phyloP scores from a whole-genome alignment of 2,329 filamentous ascomycete species.

The Fusarium coffeatum region DNA sequence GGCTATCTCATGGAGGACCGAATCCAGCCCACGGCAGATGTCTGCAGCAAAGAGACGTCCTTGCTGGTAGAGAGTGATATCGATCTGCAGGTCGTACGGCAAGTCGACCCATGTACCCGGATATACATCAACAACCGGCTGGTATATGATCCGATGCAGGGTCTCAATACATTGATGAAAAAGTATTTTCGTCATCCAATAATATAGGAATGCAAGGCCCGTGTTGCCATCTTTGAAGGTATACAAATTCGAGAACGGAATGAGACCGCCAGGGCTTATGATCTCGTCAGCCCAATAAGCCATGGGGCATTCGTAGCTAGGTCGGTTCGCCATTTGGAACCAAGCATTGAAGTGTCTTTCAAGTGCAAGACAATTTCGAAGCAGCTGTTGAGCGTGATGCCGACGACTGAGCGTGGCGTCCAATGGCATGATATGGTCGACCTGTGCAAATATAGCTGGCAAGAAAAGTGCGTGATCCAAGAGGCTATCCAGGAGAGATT shows the following conservation, averaged over 20 bases:
- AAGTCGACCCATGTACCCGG: conserved; percentile 55
- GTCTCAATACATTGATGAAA: conserved; percentile 62
- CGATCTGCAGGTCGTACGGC: conserved; percentile 54
- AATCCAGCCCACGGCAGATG: conserved; percentile 64
- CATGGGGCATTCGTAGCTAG: conserved; percentile 46
- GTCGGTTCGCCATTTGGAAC: conserved; percentile 51
- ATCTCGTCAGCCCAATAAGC: conserved; percentile 57
- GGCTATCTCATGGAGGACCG: conserved; percentile 55
- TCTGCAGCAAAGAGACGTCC: conserved; percentile 59
- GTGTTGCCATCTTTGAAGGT: conserved; percentile 59
- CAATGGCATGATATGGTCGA: conserved; percentile 56
- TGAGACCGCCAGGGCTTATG: conserved; percentile 45
- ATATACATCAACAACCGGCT: conserved; percentile 57
- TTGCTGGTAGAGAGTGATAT: conserved; percentile 58
- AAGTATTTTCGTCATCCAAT: conserved; percentile 64
- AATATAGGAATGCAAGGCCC: conserved; percentile 63
- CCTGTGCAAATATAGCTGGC: conserved; percentile 59
- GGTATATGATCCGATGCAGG: conserved; percentile 58
- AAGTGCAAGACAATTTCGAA: conserved; percentile 60
- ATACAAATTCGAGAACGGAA: conserved; percentile 60
- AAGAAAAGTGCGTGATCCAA: conserved; percentile 63
- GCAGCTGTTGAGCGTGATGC: conserved; percentile 60
- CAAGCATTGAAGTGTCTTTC: conserved; percentile 63
- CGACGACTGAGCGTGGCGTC: conserved; percentile 57
- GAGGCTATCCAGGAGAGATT: conserved; percentile 63